These are phyloP conservation scores for Saccharomycopsis sp. DNA, from an alignment of 805 yeast species.

Conservation along the genomic window DNA sequence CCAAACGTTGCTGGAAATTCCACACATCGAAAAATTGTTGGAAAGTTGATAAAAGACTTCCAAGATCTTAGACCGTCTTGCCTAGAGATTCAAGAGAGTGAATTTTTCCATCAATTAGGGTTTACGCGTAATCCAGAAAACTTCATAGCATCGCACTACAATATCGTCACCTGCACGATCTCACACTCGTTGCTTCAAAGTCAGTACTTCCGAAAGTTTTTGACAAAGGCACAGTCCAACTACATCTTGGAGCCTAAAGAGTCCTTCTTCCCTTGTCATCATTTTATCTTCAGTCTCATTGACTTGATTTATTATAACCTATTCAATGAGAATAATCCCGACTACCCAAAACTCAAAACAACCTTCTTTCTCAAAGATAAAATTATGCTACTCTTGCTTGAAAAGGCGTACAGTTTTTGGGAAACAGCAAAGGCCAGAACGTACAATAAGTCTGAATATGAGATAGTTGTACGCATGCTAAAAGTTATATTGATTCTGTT, in stretches of 20 bases:
- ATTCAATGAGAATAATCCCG: slow-evolving; percentile 13
- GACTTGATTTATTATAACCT: slow-evolving; percentile 7
- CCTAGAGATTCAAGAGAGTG: neutral
- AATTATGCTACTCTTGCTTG: slow-evolving; percentile 3
- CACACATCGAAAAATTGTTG: neutral
- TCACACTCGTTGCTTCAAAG: neutral
- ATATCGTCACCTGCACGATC: neutral
- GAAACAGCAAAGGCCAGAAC: slow-evolving; percentile 10
- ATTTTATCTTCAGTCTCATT: slow-evolving; percentile 12
- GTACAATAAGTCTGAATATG: slow-evolving; percentile 8
- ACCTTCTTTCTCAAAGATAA: slow-evolving; percentile 7
- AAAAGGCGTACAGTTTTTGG: slow-evolving; percentile 17
- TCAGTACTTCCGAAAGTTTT: neutral
- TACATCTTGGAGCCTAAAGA: neutral
- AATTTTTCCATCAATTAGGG: neutral
- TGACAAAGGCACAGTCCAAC: neutral
- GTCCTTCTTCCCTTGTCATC: slow-evolving; percentile 9
- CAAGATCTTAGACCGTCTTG: neutral
- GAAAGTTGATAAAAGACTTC: neutral
- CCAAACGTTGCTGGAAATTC: neutral
- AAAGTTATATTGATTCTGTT: slow-evolving; percentile 15
- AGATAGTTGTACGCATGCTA: slow-evolving; percentile 11
- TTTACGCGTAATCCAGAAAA: neutral
- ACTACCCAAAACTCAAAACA: slow-evolving; percentile 2
- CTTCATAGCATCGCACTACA: neutral